Percentiles rank a stretch among this genome's conserved stretches.
These are phyloP conservation scores for Solanum ahanhuiri DNA, from an alignment of 257 asterid genomes.

Conservation along the genomic window DNA sequence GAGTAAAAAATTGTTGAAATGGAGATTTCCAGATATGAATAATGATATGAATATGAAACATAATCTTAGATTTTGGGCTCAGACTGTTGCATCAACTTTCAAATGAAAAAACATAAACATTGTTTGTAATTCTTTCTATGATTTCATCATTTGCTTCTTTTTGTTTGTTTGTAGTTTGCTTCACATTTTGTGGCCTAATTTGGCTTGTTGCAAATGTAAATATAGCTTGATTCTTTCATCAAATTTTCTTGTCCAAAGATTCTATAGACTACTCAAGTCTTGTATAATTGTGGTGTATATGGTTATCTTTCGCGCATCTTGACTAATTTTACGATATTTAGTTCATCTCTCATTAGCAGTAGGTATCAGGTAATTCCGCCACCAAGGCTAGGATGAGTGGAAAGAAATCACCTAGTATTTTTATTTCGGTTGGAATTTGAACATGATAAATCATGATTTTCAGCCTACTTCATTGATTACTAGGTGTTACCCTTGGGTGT, in stretches of 20 bases:
- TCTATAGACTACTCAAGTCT: neutral
- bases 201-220: neutral
- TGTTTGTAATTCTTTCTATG: neutral
- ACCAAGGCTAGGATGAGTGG: neutral
- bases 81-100: constrained; percentile 60
- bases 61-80: constrained; percentile 75
- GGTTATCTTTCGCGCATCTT: neutral
- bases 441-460: neutral
- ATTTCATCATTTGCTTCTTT: neutral
- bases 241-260: neutral
- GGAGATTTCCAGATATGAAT: constrained; percentile 31
- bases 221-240: neutral
- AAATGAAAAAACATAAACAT: constrained; percentile 12
- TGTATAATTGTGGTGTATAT: neutral
- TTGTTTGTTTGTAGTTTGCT: neutral
- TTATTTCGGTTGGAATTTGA: neutral
- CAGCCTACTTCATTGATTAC: neutral
- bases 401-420: neutral
- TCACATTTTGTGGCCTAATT: neutral
- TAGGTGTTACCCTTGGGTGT: neutral
- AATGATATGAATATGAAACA: constrained; percentile 50
- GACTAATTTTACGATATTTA: neutral
- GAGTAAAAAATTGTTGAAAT: constrained; percentile 15
- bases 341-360: neutral
- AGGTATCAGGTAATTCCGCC: neutral